These are phyloP conservation scores for Pseudogymnoascus sp. DNA, from an alignment of 2,329 filamentous ascomycete species.

Conservation along the genomic window DNA sequence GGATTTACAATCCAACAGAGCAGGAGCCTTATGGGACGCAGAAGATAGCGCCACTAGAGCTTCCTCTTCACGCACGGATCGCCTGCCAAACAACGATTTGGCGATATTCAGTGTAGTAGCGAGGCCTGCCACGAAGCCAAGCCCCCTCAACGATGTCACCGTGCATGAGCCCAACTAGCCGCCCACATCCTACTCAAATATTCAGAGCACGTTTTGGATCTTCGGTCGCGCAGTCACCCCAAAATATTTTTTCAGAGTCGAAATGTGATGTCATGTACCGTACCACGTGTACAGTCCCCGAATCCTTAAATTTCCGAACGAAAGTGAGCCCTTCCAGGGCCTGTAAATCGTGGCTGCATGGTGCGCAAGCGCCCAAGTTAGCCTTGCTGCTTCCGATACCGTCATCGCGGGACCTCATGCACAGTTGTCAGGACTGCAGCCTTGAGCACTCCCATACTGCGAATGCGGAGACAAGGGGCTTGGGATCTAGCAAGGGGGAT, in stretches of 20 bases:
- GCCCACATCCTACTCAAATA: neutral
- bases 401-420: neutral
- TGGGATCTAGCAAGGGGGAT: neutral
- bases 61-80: neutral
- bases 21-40: neutral
- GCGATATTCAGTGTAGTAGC: neutral
- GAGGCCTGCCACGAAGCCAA: neutral
- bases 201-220: neutral
- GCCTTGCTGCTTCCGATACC: neutral
- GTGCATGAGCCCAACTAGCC: neutral
- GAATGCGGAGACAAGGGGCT: neutral
- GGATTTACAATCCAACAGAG: neutral
- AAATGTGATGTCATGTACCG: conserved; percentile 5
- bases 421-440: neutral
- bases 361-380: neutral
- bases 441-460: neutral
- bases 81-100: neutral
- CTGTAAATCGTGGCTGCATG: neutral
- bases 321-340: neutral
- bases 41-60: neutral
- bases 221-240: neutral
- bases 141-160: neutral
- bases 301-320: conserved; percentile 1
- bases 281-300: conserved; percentile 2
- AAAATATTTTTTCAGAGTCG: neutral